A percentile compares a stretch with the other conserved stretches of the same genome.
Conservation (phyloP, 2,329 filamentous ascomycete species). For the Claviceps monticola region DNA sequence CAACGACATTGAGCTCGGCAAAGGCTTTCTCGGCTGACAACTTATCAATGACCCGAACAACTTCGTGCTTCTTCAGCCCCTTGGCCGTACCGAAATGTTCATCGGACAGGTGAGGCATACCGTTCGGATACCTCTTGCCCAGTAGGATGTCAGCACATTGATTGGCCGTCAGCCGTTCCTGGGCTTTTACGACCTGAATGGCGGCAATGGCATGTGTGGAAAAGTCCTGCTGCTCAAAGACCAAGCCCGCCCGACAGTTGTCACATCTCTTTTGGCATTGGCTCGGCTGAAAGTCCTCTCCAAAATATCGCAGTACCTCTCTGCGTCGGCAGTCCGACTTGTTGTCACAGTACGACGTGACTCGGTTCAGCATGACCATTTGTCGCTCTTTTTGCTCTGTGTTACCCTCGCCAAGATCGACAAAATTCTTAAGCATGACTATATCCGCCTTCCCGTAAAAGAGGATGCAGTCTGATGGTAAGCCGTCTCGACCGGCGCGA, state of each 20-base stretch:
- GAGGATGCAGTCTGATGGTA: constrained; percentile 75
- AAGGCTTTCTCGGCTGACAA: constrained; percentile 64
- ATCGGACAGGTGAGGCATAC: constrained; percentile 38
- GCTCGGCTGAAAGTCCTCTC: constrained; percentile 60
- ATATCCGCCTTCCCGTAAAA: constrained; percentile 77
- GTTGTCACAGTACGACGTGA: constrained; percentile 84
- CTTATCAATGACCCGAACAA: constrained; percentile 71
- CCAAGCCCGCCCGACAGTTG: constrained; percentile 65
- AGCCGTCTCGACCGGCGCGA: constrained; percentile 81
- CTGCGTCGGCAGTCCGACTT: constrained; percentile 72
- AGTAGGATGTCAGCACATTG: constrained; percentile 77
- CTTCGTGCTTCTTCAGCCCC: constrained; percentile 57
- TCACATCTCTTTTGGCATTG: constrained; percentile 71
- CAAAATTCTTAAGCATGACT: constrained; percentile 61
- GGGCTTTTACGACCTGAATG: constrained; percentile 51
- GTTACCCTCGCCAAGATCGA: constrained; percentile 65
- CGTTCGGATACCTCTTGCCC: constrained; percentile 50
- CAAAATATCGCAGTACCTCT: constrained; percentile 89
- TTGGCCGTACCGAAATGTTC: constrained; percentile 55
- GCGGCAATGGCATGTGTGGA: constrained; percentile 60
- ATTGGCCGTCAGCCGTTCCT: constrained; percentile 52
- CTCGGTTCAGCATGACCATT: constrained; percentile 68
- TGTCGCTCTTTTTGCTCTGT: constrained; percentile 73
- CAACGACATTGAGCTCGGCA: constrained; percentile 46
- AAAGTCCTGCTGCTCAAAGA: constrained; percentile 63